A percentile compares a stretch with the other conserved stretches of the same genome.
phyloP scores from a whole-genome alignment of 352 stramenopile genomes.

The Phytophthora macrochlamydospora region DNA sequence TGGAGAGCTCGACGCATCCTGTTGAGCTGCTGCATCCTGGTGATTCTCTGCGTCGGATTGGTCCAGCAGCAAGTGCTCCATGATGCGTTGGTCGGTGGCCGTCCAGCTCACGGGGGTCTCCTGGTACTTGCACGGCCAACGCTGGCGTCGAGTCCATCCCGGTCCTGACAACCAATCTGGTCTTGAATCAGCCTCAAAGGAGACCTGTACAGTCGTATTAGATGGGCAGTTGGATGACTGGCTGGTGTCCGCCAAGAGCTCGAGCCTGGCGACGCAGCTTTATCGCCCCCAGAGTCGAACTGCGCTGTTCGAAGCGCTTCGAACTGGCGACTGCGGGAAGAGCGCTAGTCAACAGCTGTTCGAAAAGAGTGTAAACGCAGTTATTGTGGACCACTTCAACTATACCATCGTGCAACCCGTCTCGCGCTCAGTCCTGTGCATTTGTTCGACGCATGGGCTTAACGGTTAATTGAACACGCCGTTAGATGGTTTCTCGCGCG shows the following conservation, averaged over 20 bases:
- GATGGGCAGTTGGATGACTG: too few species aligned
- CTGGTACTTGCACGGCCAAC: background rate
- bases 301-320: background rate
- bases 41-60: conserved; percentile 21
- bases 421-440: too few species aligned
- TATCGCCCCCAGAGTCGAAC: too few species aligned
- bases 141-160: conserved; percentile 10
- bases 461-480: too few species aligned
- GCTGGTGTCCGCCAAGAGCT: too few species aligned
- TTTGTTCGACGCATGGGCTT: too few species aligned
- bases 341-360: background rate
- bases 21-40: conserved; percentile 6
- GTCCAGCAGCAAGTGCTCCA: conserved; percentile 57
- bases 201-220: too few species aligned
- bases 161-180: background rate
- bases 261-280: too few species aligned
- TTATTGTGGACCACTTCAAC: background rate
- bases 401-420: background rate
- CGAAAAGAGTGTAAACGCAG: background rate
- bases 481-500: too few species aligned
- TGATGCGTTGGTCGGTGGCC: conserved; percentile 60
- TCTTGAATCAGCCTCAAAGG: too few species aligned
- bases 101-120: conserved; percentile 39
- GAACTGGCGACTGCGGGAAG: background rate
- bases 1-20: conserved; percentile 9